phyloP scores from a whole-genome alignment of 164 flowering plant species.

The Warburgia ugandensis region DNA sequence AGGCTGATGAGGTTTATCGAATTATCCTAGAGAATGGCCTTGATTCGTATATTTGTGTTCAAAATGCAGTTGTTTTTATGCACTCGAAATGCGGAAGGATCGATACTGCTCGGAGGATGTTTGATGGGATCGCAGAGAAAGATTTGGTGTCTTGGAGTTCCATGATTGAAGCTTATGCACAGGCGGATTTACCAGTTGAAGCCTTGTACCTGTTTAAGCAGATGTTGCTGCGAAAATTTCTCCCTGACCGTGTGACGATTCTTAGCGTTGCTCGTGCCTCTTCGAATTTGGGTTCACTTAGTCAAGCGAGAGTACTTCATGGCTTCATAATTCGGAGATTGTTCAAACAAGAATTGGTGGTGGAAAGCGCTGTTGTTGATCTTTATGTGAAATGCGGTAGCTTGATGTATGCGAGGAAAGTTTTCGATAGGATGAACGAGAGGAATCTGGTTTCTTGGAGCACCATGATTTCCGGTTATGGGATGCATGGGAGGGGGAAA shows the following conservation, averaged over 20 bases:
- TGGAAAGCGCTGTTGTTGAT: conserved; percentile 19
- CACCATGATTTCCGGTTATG: too few species aligned
- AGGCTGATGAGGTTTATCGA: conserved; percentile 13
- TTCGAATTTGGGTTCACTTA: conserved; percentile 6
- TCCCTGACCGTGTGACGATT: conserved; percentile 21
- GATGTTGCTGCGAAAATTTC: conserved; percentile 10
- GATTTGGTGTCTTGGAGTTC: too few species aligned
- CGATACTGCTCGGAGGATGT: too few species aligned
- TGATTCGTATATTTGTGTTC: conserved; percentile 12
- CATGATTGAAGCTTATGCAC: conserved; percentile 20
- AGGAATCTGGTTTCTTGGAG: too few species aligned
- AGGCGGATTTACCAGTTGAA: conserved; percentile 13
- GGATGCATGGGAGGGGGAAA: conserved; percentile 23
- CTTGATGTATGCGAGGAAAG: conserved; percentile 14
- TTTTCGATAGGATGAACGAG: too few species aligned
- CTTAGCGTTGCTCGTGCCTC: conserved; percentile 11
- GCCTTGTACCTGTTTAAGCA: conserved; percentile 17
- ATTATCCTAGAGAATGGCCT: conserved; percentile 10
- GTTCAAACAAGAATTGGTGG: neutral
- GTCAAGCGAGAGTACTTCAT: conserved; percentile 18
- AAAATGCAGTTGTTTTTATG: too few species aligned
- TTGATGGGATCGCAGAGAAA: too few species aligned
- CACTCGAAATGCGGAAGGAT: too few species aligned
- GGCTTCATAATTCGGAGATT: conserved; percentile 14
- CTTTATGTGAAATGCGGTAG: conserved; percentile 27